Evolutionary conservation across 345 rosid genomes (phyloP), one percentile per base, ranked within the genome.

Genomic region (Populus euphratica): DNA sequence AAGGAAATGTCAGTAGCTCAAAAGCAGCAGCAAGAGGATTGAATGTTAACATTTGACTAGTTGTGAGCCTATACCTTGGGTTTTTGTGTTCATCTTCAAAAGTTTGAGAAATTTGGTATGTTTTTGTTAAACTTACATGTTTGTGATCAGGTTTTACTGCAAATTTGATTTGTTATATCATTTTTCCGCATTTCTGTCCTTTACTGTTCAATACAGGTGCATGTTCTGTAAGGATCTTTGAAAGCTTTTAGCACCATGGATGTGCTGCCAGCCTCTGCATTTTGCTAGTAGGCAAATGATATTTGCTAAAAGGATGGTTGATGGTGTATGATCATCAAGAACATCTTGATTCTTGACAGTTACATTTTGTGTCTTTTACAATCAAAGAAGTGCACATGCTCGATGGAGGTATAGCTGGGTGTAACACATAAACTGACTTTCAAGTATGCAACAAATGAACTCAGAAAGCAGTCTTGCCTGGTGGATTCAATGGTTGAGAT

Each of bases 1-100:
- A 76, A 81, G 76, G 97, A 94, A 84, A 88, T 88, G 90, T 69
- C 77, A 43, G 90, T 84, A 76, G 62, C 79, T 81, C 89, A 85
- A 63, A 77, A 62, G 73, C 59, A 29, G 79, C 79, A 72, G 41
- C 39, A 69, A 66, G 84, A 79, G 35, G 59, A 70, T 52, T 77
- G 78, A 74, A 82, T 54, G 50, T 41, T 13, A 3, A 18, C 16
- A 29, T 41, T n/a, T 50, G 64, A 68, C 49, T 18, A 63, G 44
- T 47, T 6, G 47, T 21, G 23, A 66, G 8, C 71, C 39, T 21
- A 5, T 16, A 17, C 65, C 17, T 39, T 20, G 41, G 67, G 29
- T 20, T 47, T 35, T 36, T 18, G 39, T 56, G 41, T 35, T 73
- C 68, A 56, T 36, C 17, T 56, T 3, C 29, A 38, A 72, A 35